Evolutionary conservation across 2,329 filamentous ascomycete species (phyloP), one percentile per base, ranked within the genome.

Genomic region (Grosmannia serpens): DNA sequence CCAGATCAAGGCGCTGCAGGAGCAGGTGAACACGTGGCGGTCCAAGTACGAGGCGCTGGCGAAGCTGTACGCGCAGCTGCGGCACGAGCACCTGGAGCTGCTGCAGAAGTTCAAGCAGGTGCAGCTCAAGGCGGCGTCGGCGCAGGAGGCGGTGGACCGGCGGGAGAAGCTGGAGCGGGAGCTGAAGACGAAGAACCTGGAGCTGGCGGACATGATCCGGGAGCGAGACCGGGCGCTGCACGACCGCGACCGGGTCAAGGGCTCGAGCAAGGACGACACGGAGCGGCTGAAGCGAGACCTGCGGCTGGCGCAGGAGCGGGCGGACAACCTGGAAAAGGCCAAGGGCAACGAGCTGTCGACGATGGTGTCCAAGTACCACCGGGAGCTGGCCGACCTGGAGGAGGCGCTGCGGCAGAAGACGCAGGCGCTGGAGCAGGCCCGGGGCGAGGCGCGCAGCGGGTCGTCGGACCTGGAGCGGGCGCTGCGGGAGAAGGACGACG

Each of bases 161-260:
- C 86, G 92, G 10, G 94, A 99, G 75, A 96, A 95, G 77, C 80
- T 99, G 56, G 91, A 97, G 75, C 87, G 92, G 38, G 94, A 99
- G 74, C 88, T 99, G 70, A 99, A 99, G 82, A 96, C 92, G 33
- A 99, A 99, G 82, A 99, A 99, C 69, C 77, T 99, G n/a, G 94
- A 99, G 72, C 75, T 99, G 62, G 94, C 94, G 35, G 91, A 97
- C 70, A 97, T 99, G 94, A 99, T 99, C 64, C 84, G 94, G 50
- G 94, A 99, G 75, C 83, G 94, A 65, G 94, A 99, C 69, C 85
- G 94, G 63, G 94, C 94, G 33, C 74, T 96, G 56, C 90, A 97
- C 68, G 94, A 99, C 62, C 90, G 91, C 70, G 94, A 99, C 69
- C 84, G 94, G 58, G 75, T 87, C n/a, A 83, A 79, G 56, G 94